phyloP scores from a whole-genome alignment of 2,329 filamentous ascomycete genomes.

The Cladosporium velox region DNA sequence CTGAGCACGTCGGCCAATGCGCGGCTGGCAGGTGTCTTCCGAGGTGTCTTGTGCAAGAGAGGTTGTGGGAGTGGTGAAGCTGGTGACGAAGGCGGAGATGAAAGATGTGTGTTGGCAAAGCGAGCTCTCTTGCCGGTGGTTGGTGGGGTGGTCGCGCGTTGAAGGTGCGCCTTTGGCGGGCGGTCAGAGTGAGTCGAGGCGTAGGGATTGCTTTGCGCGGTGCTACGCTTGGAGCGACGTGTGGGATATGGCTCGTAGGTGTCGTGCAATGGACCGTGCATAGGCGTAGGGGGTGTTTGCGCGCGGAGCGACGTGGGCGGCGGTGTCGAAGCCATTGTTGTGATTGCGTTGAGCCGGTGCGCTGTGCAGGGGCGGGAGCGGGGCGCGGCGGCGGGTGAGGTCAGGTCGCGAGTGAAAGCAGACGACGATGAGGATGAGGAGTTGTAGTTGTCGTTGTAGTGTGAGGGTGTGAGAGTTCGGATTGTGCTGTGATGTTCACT shows the following conservation, averaged over 20 bases:
- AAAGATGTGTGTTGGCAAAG: slow-evolving; percentile 49
- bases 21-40: slow-evolving; percentile 21
- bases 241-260: slow-evolving; percentile 72
- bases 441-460: neutral
- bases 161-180: slow-evolving; percentile 15
- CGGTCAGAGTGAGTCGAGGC: slow-evolving; percentile 41
- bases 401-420: neutral
- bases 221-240: slow-evolving; percentile 32
- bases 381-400: slow-evolving; percentile 4
- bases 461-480: neutral
- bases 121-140: slow-evolving; percentile 40
- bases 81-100: slow-evolving; percentile 48
- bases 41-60: slow-evolving; percentile 23
- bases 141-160: slow-evolving; percentile 29
- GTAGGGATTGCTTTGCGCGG: slow-evolving; percentile 48
- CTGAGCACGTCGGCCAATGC: slow-evolving; percentile 18
- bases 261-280: slow-evolving; percentile 64
- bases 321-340: slow-evolving; percentile 20
- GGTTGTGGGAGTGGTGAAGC: slow-evolving; percentile 32
- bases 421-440: neutral
- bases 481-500: neutral
- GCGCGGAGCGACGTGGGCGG: slow-evolving; percentile 39
- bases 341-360: slow-evolving; percentile 19
- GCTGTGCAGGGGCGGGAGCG: slow-evolving; percentile 14
- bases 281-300: slow-evolving; percentile 69